Evolutionary conservation across 169 alveolate genomes (phyloP).

Genomic region (Plasmodium knowlesi): DNA sequence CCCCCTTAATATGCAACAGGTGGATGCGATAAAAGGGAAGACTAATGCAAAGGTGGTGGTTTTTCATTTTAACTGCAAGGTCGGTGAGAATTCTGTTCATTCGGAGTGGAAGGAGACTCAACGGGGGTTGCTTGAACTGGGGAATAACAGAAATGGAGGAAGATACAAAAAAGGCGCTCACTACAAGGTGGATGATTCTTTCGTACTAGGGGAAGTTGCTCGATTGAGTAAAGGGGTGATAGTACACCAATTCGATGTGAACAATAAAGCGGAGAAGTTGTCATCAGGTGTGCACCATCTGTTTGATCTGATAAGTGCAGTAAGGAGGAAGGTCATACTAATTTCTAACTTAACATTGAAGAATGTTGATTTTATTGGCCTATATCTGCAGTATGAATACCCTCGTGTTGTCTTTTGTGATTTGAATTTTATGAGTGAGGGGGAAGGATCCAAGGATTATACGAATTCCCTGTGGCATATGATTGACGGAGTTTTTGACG

Average conservation of each 20-base stretch:
- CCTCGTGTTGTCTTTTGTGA: constrained; percentile 36
- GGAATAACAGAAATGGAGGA: not conserved
- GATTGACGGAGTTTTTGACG: not conserved
- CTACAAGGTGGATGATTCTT: not conserved
- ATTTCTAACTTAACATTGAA: constrained; percentile 36
- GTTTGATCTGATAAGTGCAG: constrained; percentile 5
- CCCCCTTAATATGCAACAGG: not conserved
- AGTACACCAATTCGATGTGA: constrained; percentile 10
- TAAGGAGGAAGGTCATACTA: constrained; percentile 27
- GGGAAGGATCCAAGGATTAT: not conserved
- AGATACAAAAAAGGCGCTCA: not conserved
- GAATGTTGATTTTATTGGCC: constrained; percentile 34
- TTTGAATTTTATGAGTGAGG: not conserved
- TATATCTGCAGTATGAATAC: constrained; percentile 51
- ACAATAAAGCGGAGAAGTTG: not conserved
- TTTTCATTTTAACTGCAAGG: constrained; percentile 19
- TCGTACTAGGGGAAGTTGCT: not conserved
- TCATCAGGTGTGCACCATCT: not conserved
- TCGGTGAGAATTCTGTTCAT: not conserved
- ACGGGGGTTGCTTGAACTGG: not conserved
- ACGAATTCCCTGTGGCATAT: not conserved
- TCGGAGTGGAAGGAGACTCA: constrained; percentile 9
- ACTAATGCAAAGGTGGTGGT: not conserved
- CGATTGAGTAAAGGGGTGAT: not conserved
- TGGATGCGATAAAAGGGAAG: constrained; percentile 4